Base-by-base conservation (phyloP, 441 rosid genomes). In the Flueggea neowawraea region DNA sequence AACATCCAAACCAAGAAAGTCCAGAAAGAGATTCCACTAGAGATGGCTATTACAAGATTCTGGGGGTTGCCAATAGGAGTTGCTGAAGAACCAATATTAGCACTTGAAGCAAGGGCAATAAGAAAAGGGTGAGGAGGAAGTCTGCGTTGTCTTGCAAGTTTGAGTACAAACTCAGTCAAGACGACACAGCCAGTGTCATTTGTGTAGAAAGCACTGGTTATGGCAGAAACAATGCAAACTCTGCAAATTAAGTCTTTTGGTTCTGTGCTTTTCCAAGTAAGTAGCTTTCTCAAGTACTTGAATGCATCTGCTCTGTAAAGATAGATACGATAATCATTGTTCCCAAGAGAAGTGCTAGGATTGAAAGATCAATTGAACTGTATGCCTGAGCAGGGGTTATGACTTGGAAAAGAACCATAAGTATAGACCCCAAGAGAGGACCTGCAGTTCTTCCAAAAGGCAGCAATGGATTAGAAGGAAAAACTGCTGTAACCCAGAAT, bases 361-460 rank as follows among this genome's bases (percentile, higher is more conserved):
- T 86, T 3, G 90, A 82, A 22, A 92, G 90, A 68, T 93, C 94
- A 56, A 93, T 86, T 11, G 98, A 83, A 7, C 79, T 80, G 52
- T 88, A 88, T 12, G 96, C 98, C 61, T 88, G 77, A 17, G 85
- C 88, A 0, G 96, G 96, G 16, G 91, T 70, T 31, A 85, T 66
- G 57, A 90, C 91, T 54, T 43, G 75, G 69, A 86, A 90, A 50
- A 93, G 39, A 57, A 93, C 97, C 98, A 90, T 93, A 10, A 93
- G 84, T 84, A 84, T 82, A 15, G 86, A 96, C 6, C 92, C 92
- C 0, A 90, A 72, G 8, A 90, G 82, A 15, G 97, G 81, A 41
- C 98, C 98, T 0, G 98, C 97, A 2, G 98, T 90, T 59, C 96
- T 80, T 55, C 98, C 97, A 15, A 88, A 68, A 10, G 97, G 97